A percentile compares a stretch with the other conserved stretches of the same genome.
phyloP scores from a whole-genome alignment of 176 grass and related monocot genomes.

The Aegilops sharonensis region DNA sequence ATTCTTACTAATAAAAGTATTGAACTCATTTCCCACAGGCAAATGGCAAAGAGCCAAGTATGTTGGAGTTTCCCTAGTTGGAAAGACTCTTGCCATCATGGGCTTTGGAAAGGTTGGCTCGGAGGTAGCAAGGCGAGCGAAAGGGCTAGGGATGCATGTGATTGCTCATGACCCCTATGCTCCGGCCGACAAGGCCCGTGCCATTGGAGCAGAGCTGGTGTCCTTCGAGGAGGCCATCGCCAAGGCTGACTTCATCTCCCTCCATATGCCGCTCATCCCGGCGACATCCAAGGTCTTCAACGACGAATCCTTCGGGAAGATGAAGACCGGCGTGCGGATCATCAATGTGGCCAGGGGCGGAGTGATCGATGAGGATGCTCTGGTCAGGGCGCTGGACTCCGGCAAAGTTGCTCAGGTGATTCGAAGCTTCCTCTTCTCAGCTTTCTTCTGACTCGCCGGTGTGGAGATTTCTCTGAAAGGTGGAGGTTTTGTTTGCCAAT shows the following conservation, averaged over 20 bases:
- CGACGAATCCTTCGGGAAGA: slow-evolving; percentile 74
- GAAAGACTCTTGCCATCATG: slow-evolving; percentile 86
- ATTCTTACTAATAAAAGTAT: slow-evolving; percentile 11
- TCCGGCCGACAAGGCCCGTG: slow-evolving; percentile 70
- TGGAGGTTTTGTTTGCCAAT: slow-evolving; percentile 13
- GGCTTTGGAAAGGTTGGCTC: slow-evolving; percentile 98
- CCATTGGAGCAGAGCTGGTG: slow-evolving; percentile 81
- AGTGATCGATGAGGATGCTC: slow-evolving; percentile 91
- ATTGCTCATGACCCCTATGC: slow-evolving; percentile 95
- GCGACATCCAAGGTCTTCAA: slow-evolving; percentile 81
- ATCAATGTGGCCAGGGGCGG: slow-evolving; percentile 97
- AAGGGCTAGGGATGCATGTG: slow-evolving; percentile 91
- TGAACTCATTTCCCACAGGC: slow-evolving; percentile 39
- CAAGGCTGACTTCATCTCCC: slow-evolving; percentile 88
- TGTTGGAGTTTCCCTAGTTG: slow-evolving; percentile 89
- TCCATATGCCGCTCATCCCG: slow-evolving; percentile 90
- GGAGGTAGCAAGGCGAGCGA: slow-evolving; percentile 83
- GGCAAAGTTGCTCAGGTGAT: slow-evolving; percentile 91
- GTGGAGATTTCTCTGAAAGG: slow-evolving; percentile 21
- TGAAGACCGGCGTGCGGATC: slow-evolving; percentile 86
- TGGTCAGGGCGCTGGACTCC: slow-evolving; percentile 82
- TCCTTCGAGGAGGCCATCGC: slow-evolving; percentile 83
- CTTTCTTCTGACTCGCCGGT: not conserved
- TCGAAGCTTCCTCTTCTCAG: not conserved
- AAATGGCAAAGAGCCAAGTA: slow-evolving; percentile 92